phyloP scores from a whole-genome alignment of 73 alveolate species.

The Paraurostyla sp. region DNA sequence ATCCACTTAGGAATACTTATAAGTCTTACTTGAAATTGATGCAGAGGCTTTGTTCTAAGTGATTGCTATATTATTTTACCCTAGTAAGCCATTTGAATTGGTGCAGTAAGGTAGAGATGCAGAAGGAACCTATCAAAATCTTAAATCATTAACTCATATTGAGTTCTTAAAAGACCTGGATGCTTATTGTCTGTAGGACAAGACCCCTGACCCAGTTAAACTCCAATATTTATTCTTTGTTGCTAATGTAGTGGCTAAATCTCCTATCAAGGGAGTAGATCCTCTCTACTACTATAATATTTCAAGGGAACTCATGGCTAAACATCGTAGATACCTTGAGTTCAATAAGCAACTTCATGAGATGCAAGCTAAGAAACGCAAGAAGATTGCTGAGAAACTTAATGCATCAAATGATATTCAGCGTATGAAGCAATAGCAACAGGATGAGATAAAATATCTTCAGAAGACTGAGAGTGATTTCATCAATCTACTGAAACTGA shows the following conservation, averaged over 20 bases:
- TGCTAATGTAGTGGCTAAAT: conserved; percentile 56
- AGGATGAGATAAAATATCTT: background rate
- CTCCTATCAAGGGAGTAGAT: background rate
- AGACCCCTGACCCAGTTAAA: background rate
- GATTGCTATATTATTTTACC: conserved; percentile 35
- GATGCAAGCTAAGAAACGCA: background rate
- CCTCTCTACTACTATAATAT: conserved; percentile 12
- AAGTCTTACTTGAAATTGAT: conserved; percentile 30
- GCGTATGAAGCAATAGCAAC: background rate
- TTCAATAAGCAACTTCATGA: conserved; percentile 15
- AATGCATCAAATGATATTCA: background rate
- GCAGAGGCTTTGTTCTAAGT: conserved; percentile 59
- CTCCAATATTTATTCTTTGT: conserved; percentile 56
- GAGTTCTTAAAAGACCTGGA: conserved; percentile 40
- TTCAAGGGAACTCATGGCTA: background rate
- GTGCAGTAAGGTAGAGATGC: conserved; percentile 35
- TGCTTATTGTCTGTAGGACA: background rate
- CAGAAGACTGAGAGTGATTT: conserved; percentile 41
- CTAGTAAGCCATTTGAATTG: conserved; percentile 36
- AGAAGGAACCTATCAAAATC: background rate
- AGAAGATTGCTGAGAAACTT: background rate
- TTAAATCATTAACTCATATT: background rate
- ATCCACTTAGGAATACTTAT: background rate
- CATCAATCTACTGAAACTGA: background rate
- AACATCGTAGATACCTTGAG: conserved; percentile 18